Evolutionary conservation across 140 eudicot genomes (phyloP), one percentile per base, ranked within the genome.

Genomic region (Stevia rebaudiana): DNA sequence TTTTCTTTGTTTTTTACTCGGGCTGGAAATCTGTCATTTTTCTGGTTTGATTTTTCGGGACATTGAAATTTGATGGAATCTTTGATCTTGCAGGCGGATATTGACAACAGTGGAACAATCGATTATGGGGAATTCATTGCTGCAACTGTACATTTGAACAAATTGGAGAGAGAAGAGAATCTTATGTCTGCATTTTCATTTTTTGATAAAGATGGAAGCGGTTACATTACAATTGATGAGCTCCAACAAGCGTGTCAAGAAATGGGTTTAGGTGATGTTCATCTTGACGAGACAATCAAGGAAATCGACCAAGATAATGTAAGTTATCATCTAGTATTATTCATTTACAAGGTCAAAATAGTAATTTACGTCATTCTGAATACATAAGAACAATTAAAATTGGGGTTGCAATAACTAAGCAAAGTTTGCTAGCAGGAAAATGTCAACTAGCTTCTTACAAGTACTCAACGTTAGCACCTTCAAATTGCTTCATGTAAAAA

Each of bases 71-170:
- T 31, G 33, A 47, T 65, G 60, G 19, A 48, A 48, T 65, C 0
- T 48, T 33, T 46, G 60, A n/a, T 52, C 63, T 72, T 28, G 61
- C 80, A 86, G 96, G 94, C 96, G 1, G 96, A 88, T 70, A 72
- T 84, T 28, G 96, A 88, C 77, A 85, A 82, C 80, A 88, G 84
- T 75, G 96, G 96, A 54, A 79, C 89, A 13, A 88, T 88, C 41
- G 96, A 88, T 53, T 88, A 88, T 71, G 96, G 94, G 16, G 96
- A 88, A 70, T 88, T 88, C 65, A 76, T 88, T 73, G 96, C 96
- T 55, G 96, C 96, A 55, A 88, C 96, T 1, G 81, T 88, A 64
- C 96, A 88, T 73, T 70, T 88, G 68, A 88, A 84, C 94, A 88
- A 88, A 73, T 72, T 84, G 78, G 87, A 84, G 54, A 70, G 94